Base-by-base conservation (phyloP, 768 basidiomycete genomes). In the Hygrocybe punicea region DNA sequence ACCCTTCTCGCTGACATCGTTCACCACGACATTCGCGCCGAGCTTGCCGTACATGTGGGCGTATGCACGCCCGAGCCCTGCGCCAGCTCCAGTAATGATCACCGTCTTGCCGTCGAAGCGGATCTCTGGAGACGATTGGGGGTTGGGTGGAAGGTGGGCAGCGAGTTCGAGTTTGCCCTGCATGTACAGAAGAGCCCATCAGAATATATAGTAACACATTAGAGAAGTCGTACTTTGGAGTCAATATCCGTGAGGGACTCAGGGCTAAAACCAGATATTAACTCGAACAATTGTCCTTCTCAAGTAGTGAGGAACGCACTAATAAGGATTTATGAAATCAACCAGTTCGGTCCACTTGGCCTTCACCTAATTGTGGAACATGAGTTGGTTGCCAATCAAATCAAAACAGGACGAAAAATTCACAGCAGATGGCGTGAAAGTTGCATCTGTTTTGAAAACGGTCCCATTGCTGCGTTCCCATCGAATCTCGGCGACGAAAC, bases 1-100 rank as follows among this genome's bases (percentile, higher is more conserved):
- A 2, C 82, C 87, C 63, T 93, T 91, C 66, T 87, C 88, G 68
- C 81, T 93, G 47, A 98, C 87, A 65, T 99, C 97, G 69, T 98
- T 99, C 42, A 98, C 84, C 45, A 98, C 90, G 33, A 99, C 91
- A 64, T 97, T 97, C 9, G 93, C 96, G n/a, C 97, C 96, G 8
- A 95, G 84, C 53, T 82, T 85, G 23, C 82, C 91, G 67, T 89
- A 98, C 90, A 98, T 91, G 42, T 88, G 79, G 0, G 97, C 91
- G 67, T 98, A 97, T 2, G 84, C 83, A 25, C 97, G 86, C 16
- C 97, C 97, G 29, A 99, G 84, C 52, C 96, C 97, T 24, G 89
- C 92, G 40, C 96, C 96, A 6, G 94, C 91, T 37, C 96, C 97
- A 2, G 97, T 98, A 63, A 98, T 81, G 64, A 99, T 85, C 58